phyloP scores from a whole-genome alignment of 176 grass and related monocot genomes.

The Metroxylon sagu region DNA sequence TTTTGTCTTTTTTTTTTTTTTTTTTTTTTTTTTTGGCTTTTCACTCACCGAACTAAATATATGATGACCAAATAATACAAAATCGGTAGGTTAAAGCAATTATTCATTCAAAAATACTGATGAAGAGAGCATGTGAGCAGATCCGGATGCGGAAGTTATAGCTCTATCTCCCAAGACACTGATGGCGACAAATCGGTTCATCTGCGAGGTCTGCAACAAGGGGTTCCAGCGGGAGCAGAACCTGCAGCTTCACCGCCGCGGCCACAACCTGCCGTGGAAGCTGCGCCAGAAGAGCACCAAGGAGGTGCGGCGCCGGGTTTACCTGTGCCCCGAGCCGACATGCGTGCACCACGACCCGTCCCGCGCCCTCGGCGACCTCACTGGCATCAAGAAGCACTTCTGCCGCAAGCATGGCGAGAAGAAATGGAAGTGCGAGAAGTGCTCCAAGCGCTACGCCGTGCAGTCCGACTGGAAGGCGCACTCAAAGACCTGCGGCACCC shows the following conservation, averaged over 20 bases:
- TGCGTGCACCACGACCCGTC: constrained; percentile 95
- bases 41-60: too few species aligned
- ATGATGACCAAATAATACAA: too few species aligned
- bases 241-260: constrained; percentile 93
- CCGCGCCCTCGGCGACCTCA: constrained; percentile 87
- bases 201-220: constrained; percentile 99
- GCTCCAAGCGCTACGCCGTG: constrained; percentile 94
- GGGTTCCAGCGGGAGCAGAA: constrained; percentile 98
- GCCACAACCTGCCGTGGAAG: constrained; percentile 98
- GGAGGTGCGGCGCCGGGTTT: constrained; percentile 69
- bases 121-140: constrained; percentile 17
- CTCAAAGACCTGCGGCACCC: constrained; percentile 96
- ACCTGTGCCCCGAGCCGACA: constrained; percentile 89
- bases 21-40: too few species aligned
- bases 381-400: constrained; percentile 99
- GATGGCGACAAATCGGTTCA: constrained; percentile 87
- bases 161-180: constrained; percentile 90
- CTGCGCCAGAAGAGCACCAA: constrained; percentile 84
- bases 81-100: too few species aligned
- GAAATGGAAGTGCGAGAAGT: constrained; percentile 99
- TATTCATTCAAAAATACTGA: too few species aligned
- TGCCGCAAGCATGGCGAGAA: constrained; percentile 99
- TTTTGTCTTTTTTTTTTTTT: too few species aligned
- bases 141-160: constrained; percentile 95
- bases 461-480: constrained; percentile 99